phyloP scores from a whole-genome alignment of 1,139 yeast genomes.

The Debaryomyces coudertii region DNA sequence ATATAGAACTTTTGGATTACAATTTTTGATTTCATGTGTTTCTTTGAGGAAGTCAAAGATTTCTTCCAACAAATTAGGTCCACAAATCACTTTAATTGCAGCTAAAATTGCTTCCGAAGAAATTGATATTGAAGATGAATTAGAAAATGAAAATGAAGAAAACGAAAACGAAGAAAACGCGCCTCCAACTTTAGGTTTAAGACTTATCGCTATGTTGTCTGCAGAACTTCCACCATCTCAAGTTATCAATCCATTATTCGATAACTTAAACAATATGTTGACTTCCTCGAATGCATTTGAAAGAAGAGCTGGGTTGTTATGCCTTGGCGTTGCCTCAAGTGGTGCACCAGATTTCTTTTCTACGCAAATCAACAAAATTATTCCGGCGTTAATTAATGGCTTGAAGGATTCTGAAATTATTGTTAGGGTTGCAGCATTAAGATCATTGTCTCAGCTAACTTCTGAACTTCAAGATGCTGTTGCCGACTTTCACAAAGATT shows the following conservation, averaged over 20 bases:
- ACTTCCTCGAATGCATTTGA: constrained; percentile 67
- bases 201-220: constrained; percentile 78
- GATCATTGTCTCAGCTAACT: constrained; percentile 77
- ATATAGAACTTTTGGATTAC: constrained; percentile 79
- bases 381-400: constrained; percentile 75
- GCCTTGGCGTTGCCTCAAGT: constrained; percentile 80
- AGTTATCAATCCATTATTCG: constrained; percentile 79
- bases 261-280: constrained; percentile 64
- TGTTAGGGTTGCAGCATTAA: constrained; percentile 86
- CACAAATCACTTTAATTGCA: constrained; percentile 73
- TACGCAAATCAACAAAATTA: constrained; percentile 70
- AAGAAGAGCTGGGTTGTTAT: constrained; percentile 85
- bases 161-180: constrained; percentile 90
- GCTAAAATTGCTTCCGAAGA: constrained; percentile 81
- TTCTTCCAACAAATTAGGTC: constrained; percentile 73
- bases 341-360: constrained; percentile 95
- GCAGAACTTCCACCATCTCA: constrained; percentile 91
- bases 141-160: constrained; percentile 81
- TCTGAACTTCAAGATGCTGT: constrained; percentile 82
- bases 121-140: constrained; percentile 69
- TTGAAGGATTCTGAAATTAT: constrained; percentile 75
- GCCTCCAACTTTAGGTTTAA: constrained; percentile 77
- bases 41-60: constrained; percentile 71
- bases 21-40: constrained; percentile 79
- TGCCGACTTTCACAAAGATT: constrained; percentile 78